Evolutionary conservation across 306 rosid genomes (phyloP), one percentile per base, ranked within the genome.

Genomic region (Styphnolobium japonicum): DNA sequence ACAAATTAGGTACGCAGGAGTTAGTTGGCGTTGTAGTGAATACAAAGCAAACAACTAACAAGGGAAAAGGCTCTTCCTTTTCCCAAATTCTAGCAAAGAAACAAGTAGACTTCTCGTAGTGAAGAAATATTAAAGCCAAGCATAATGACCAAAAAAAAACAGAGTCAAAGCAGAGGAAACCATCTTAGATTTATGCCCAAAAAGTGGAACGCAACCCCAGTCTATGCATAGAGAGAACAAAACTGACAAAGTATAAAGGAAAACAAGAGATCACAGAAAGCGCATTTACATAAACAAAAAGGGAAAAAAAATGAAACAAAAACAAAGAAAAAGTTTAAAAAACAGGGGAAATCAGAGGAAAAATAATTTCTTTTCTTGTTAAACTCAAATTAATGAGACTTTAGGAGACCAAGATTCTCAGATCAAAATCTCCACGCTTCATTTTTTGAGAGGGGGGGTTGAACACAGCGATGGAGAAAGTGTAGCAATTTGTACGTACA

Each of bases 121-220:
- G 2, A 66, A 72, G 33, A 12, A 34, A 18, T 42, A 36, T 75
- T 27, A 62, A 74, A 74, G 69, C 29, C 36, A 61, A 78, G 25
- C 67, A 63, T 21, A 6, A 39, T 12, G 7, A 36, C 23, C 75
- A 31, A 8, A 37, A 31, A 58, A 77, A 85, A 6, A 57, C 12
- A 64, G 36, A 37, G 66, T 67, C 71, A 74, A 40, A 56, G 11
- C 51, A 65, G 10, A 61, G 67, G 36, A 55, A 71, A 76, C 49
- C 51, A 14, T 25, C 40, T 27, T 43, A 2, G 73, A 53, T 52
- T 58, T 3, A 37, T 15, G 0, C 43, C 31, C 58, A 27, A 45
- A 57, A 74, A 6, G 11, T 11, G 29, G 19, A 65, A 73, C 33
- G 49, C 40, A 57, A 0, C 11, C 4, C 2, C 36, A 15, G n/a